Base-by-base conservation (phyloP, 148 eudicot genomes). In the Rhododendron ovatum region DNA sequence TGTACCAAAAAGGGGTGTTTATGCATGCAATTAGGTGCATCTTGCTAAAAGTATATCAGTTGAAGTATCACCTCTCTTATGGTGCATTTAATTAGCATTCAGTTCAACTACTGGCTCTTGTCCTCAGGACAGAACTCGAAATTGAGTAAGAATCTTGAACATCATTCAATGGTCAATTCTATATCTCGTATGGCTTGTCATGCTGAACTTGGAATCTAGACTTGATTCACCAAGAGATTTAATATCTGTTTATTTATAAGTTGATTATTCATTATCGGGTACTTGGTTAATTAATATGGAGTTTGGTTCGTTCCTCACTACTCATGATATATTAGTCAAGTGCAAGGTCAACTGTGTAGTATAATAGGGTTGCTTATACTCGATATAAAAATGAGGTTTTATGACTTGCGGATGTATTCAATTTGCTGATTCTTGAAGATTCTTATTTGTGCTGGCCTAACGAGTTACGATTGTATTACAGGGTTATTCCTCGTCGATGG, bases 401-500 rank as follows among this genome's bases (percentile, higher is more conserved):
- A 39, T 20, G 20, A 67, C 45, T 33, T 30, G 10, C 7, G 67
- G 26, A 37, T 71, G 48, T 57, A 50, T 10, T 48, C 73, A 43
- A 28, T 69, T 48, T 20, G 15, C 43, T 15, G 14, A 35, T 24
- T 67, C 48, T 39, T 24, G 22, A 41, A 85, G 24, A 57, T 22
- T 80, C 71, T 26, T 41, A 12, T 51, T 51, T 51, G 14, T 51
- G 55, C 13, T 10, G 26, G 67, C 39, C 9, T 41, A 5, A 41
- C 1, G 45, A 41, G 45, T 75, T 17, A 17, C 22, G 76, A 41
- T 0, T 86, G 1, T 80, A 28, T 74, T 59, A 78, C 89, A 88
- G 89, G 85, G 83, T 88, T 82, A 82, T 88, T 88, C 87, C 89
- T 28, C 57, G 28, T 50, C 84, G 89, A 77, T 67, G 37, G 78